These are phyloP conservation scores for Citrullus amarus DNA, from an alignment of 306 rosid species.

Conservation along the genomic window DNA sequence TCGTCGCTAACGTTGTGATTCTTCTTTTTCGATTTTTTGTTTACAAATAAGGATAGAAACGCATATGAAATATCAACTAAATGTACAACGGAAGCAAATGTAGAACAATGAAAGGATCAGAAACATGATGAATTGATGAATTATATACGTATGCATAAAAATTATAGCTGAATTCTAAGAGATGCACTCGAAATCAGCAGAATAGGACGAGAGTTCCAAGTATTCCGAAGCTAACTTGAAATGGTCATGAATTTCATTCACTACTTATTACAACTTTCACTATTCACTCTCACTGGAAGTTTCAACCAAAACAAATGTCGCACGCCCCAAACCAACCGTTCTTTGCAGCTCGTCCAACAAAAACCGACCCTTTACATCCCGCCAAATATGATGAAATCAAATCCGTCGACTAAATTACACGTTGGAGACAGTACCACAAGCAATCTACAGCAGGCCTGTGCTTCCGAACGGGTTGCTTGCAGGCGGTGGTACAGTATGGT, in stretches of 20 bases:
- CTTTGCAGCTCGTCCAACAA: slow-evolving; percentile 22
- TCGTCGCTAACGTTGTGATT: too few species aligned
- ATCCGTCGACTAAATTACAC: slow-evolving; percentile 20
- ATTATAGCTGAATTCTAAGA: background rate
- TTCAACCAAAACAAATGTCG: slow-evolving; percentile 30
- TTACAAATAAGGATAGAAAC: background rate
- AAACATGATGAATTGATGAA: background rate
- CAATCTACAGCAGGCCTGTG: slow-evolving; percentile 59
- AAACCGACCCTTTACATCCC: slow-evolving; percentile 27
- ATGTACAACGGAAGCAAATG: background rate
- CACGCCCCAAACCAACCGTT: slow-evolving; percentile 2
- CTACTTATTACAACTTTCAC: slow-evolving; percentile 27
- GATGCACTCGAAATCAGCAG: background rate
- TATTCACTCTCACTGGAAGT: slow-evolving; percentile 15
- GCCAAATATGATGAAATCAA: slow-evolving; percentile 35
- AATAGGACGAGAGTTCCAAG: slow-evolving; percentile 5
- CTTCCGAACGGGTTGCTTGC: slow-evolving; percentile 85
- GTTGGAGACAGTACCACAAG: background rate
- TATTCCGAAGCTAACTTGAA: background rate
- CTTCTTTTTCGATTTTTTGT: background rate
- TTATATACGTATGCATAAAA: background rate
- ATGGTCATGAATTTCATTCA: slow-evolving; percentile 14
- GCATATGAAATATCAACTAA: background rate
- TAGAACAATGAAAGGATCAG: background rate
- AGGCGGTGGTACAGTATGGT: slow-evolving; percentile 45